These are phyloP conservation scores for Amanita phalloides DNA, from an alignment of 768 basidiomycete genomes.

Conservation along the genomic window DNA sequence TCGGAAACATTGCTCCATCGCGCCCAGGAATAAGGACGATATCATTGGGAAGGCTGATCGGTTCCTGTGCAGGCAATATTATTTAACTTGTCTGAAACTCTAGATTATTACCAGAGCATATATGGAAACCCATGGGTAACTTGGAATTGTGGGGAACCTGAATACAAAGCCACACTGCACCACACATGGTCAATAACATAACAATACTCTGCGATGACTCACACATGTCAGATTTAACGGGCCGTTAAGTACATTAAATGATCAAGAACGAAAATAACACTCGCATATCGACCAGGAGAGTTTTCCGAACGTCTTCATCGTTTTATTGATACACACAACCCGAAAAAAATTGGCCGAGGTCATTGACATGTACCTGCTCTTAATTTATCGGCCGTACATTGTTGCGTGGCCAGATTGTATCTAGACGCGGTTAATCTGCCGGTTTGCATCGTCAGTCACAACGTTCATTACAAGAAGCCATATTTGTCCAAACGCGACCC, in stretches of 20 bases:
- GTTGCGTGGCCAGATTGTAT: constrained; percentile 23
- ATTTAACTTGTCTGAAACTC: constrained; percentile 18
- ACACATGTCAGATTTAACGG: constrained; percentile 41
- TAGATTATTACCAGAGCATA: background rate
- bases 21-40: constrained; percentile 26
- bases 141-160: constrained; percentile 31
- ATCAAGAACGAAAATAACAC: constrained; percentile 10
- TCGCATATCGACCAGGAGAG: constrained; percentile 39
- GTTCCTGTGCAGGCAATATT: constrained; percentile 26
- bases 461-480: constrained; percentile 37
- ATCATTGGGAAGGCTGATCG: constrained; percentile 21
- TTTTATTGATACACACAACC: constrained; percentile 15
- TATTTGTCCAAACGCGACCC: constrained; percentile 41
- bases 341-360: background rate
- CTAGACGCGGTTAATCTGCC: constrained; percentile 31
- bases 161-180: constrained; percentile 34
- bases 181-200: background rate
- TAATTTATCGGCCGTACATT: constrained; percentile 33
- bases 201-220: constrained; percentile 6
- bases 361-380: constrained; percentile 24
- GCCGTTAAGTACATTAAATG: constrained; percentile 14
- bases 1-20: constrained; percentile 14
- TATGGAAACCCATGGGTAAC: background rate
- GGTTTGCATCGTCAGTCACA: constrained; percentile 31
- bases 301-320: constrained; percentile 6